Base-by-base conservation (phyloP, 164 flowering plant species). In the Piper betle region DNA sequence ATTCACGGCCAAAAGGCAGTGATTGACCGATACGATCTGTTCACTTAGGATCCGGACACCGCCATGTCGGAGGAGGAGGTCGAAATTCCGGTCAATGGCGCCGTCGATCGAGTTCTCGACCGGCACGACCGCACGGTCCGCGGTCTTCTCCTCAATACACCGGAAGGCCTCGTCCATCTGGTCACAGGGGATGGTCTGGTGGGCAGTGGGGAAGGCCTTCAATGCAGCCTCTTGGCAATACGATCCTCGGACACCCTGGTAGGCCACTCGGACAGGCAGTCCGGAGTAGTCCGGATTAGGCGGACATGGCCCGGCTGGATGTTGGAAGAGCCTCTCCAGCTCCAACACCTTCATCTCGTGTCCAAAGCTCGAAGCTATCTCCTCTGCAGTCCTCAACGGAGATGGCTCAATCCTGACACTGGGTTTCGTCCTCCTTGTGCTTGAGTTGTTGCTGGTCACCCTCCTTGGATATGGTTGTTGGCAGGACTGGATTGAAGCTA, bases 141-240 rank as follows among this genome's bases (percentile, higher is more conserved):
- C 76, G 2, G 70, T 25, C 12, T 60, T 60, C 20, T 73, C 70
- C 57, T 69, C 56, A 8, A 73, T 62, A 6, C 70, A 69, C 5
- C 60, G 58, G 62, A 73, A 73, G 16, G 76, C 76, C 37, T 69
- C 76, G 3, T 73, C 76, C 76, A 73, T 69, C 5, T 63, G 64
- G 33, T 52, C 38, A 48, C 76, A 73, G 25, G 72, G 67, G 52
- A 66, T 50, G 52, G 64, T 56, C 10, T 53, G 8, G 58, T 55
- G 63, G 58, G 53, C 42, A 52, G 61, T 25, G 38, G 75, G 60
- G 62, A 69, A 73, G 12, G 75, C 69, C 20, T 69, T 73, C 25
- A 63, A 11, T 17, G 75, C 72, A 37, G 75, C 75, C 55, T 73
- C 75, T 60, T 73, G 75, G 58, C 75, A 73, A 39, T 73, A 73